Conservation (phyloP, 2,329 filamentous ascomycete genomes). For the Colletotrichum orchidophilum region DNA sequence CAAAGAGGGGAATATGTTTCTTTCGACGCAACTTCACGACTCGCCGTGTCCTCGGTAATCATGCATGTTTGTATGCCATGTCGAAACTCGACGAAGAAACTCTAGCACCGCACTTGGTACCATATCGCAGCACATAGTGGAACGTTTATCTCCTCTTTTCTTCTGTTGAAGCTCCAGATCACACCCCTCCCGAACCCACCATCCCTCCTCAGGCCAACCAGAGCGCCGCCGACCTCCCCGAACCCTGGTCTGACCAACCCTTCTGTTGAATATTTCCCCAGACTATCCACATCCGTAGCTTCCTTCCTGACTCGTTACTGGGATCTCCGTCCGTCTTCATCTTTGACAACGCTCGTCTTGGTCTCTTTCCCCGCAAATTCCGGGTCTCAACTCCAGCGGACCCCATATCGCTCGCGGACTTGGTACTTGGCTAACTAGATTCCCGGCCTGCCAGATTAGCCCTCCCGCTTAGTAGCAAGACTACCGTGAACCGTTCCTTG, state of each 20-base stretch:
- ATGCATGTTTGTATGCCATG: constrained; percentile 9
- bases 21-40: constrained; percentile 24
- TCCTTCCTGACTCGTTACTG: constrained; percentile 19
- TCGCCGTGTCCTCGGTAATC: constrained; percentile 6
- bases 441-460: constrained; percentile 26
- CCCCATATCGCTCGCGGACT: not conserved
- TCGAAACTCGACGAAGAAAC: constrained; percentile 5
- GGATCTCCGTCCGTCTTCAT: constrained; percentile 13
- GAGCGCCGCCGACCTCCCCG: not conserved
- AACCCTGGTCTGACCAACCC: constrained; percentile 9
- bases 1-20: constrained; percentile 8
- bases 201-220: constrained; percentile 4
- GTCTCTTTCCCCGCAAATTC: constrained; percentile 28
- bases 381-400: constrained; percentile 5
- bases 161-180: not conserved
- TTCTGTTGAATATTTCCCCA: constrained; percentile 14
- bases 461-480: constrained; percentile 31
- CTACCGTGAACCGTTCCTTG: constrained; percentile 32
- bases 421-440: constrained; percentile 14
- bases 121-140: not conserved
- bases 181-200: not conserved
- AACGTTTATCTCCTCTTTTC: not conserved
- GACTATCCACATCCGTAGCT: constrained; percentile 21
- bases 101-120: not conserved
- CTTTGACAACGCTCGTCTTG: not conserved